Conservation (phyloP, 371 early-diverging fungal species). For the Smittium mucronatum region DNA sequence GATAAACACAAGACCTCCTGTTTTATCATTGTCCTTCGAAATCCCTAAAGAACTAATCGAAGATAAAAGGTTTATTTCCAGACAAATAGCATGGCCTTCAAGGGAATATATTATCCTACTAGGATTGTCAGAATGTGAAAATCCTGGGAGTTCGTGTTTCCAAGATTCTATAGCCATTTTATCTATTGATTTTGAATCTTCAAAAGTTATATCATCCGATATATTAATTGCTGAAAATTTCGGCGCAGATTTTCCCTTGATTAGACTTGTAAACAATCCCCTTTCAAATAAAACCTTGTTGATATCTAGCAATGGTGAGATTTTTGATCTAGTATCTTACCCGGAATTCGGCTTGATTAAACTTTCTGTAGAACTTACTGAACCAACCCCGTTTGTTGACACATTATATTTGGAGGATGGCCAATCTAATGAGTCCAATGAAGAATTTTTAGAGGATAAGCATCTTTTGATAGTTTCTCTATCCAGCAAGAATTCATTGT, state of each 20-base stretch:
- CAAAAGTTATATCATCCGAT: not conserved
- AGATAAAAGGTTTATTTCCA: not conserved
- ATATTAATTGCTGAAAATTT: not conserved
- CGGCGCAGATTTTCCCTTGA: not conserved
- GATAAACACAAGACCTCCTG: not conserved
- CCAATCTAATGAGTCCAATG: slow-evolving; percentile 17
- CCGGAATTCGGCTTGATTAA: not conserved
- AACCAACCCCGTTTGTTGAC: slow-evolving; percentile 2
- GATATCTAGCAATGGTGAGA: not conserved
- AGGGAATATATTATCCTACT: not conserved
- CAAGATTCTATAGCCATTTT: not conserved
- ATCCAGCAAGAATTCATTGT: slow-evolving; percentile 67
- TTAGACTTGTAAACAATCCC: slow-evolving; percentile 11
- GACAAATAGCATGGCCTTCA: slow-evolving; percentile 10
- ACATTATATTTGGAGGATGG: not conserved
- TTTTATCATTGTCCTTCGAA: not conserved
- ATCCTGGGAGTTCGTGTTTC: not conserved
- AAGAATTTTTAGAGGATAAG: slow-evolving; percentile 12
- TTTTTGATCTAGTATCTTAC: not conserved
- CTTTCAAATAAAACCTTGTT: not conserved
- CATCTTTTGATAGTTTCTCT: slow-evolving; percentile 48
- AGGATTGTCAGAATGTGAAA: slow-evolving; percentile 1
- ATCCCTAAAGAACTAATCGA: not conserved
- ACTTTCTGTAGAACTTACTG: not conserved
- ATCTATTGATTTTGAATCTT: not conserved